A percentile compares a stretch with the other conserved stretches of the same genome.
phyloP scores from a whole-genome alignment of 352 stramenopile genomes.

The Pythium guiyangense region DNA sequence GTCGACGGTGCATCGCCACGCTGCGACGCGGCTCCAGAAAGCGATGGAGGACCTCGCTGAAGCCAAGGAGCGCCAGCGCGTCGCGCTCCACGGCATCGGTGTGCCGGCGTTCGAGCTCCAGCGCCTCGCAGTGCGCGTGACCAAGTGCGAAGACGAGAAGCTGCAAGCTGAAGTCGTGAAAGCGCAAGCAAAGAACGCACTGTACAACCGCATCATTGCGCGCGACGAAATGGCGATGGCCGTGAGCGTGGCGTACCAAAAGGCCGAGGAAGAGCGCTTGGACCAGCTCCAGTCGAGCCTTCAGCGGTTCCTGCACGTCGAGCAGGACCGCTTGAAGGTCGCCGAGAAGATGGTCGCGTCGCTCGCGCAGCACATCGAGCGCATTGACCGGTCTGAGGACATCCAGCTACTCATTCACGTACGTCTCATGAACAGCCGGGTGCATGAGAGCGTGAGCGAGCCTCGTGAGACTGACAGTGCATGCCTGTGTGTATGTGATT shows the following conservation, averaged over 20 bases:
- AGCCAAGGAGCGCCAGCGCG: constrained; percentile 50
- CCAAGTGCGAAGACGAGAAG: constrained; percentile 58
- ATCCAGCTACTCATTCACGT: constrained; percentile 81
- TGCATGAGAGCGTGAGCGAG: neutral
- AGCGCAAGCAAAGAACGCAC: constrained; percentile 59
- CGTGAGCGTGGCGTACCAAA: constrained; percentile 83
- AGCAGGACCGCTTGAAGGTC: constrained; percentile 67
- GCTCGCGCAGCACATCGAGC: constrained; percentile 54
- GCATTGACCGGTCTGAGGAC: constrained; percentile 68
- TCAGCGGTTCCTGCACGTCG: constrained; percentile 65
- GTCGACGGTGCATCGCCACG: constrained; percentile 27
- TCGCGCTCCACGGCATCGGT: constrained; percentile 73
- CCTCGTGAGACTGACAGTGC: neutral
- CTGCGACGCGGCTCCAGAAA: constrained; percentile 27
- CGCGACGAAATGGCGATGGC: constrained; percentile 88
- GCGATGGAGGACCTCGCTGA: constrained; percentile 43
- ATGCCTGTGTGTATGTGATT: neutral
- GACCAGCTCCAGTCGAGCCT: constrained; percentile 75
- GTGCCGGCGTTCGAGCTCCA: constrained; percentile 82
- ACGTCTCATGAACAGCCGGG: constrained; percentile 1
- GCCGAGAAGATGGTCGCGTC: constrained; percentile 52
- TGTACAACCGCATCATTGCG: constrained; percentile 81
- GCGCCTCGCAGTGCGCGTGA: constrained; percentile 52
- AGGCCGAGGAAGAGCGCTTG: constrained; percentile 75
- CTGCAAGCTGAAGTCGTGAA: constrained; percentile 51